A percentile compares a stretch with the other conserved stretches of the same genome.
Conservation (phyloP, 345 rosid genomes). For the Citrus trifoliata region DNA sequence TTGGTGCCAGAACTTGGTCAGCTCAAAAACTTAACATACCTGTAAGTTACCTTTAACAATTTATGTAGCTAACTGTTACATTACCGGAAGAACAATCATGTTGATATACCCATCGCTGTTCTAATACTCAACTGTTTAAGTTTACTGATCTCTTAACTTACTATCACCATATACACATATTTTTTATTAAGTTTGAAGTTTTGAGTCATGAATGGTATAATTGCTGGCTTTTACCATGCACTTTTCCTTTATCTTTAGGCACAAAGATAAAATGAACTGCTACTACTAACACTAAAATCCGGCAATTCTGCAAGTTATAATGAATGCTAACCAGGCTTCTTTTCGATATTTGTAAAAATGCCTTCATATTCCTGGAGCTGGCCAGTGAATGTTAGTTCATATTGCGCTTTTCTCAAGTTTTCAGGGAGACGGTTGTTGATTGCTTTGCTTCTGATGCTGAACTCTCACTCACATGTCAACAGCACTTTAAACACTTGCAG, state of each 20-base stretch:
- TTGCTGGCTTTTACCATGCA: no score
- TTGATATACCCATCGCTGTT: background rate
- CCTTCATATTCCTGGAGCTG: background rate
- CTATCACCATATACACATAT: no score
- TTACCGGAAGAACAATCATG: no score
- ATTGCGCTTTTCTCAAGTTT: background rate
- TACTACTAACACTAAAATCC: no score
- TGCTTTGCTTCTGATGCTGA: background rate
- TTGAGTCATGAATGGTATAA: no score
- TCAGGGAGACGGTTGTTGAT: background rate
- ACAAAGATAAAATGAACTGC: no score
- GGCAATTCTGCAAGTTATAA: no score
- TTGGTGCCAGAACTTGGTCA: conserved; percentile 36
- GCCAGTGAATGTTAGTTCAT: background rate
- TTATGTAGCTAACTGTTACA: background rate
- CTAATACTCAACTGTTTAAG: background rate
- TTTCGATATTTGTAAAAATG: background rate
- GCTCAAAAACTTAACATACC: conserved; percentile 38
- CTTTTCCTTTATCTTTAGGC: no score
- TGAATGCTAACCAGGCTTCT: no score
- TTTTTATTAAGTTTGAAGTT: no score
- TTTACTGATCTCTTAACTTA: no score
- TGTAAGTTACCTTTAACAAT: conserved; percentile 25
- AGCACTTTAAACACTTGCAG: background rate
- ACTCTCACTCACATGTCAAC: background rate